Evolutionary conservation across 129 eudicot genomes (phyloP).

Genomic region (Tanacetum coccineum): DNA sequence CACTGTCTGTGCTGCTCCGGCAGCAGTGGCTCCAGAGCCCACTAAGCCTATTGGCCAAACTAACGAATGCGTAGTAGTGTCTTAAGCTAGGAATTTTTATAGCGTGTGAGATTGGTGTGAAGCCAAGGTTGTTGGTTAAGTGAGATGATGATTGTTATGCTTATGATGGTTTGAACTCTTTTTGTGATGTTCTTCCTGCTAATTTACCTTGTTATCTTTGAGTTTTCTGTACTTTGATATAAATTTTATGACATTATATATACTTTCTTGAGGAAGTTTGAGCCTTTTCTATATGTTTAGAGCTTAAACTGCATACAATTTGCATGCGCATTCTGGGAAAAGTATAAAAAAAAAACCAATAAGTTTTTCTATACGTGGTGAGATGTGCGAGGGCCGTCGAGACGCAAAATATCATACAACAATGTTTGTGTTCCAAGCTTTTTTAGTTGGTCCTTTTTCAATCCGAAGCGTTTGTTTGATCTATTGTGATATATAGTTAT

Average conservation of each 20-base stretch:
- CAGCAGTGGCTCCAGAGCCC: slow-evolving; percentile 69
- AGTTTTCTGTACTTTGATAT: slow-evolving; percentile 16
- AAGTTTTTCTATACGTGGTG: too few relatives aligned
- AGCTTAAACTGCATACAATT: neutral
- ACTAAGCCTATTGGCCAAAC: slow-evolving; percentile 18
- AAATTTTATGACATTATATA: slow-evolving; percentile 10
- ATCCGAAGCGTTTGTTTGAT: too few relatives aligned
- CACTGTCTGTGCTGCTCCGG: slow-evolving; percentile 34
- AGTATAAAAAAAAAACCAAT: neutral
- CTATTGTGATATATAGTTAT: too few relatives aligned
- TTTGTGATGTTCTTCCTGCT: slow-evolving; percentile 1
- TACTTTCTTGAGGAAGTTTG: slow-evolving; percentile 12
- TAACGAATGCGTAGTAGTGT: neutral
- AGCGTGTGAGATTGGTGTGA: neutral
- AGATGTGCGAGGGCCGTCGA: too few relatives aligned
- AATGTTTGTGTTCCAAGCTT: too few relatives aligned
- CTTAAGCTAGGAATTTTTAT: neutral
- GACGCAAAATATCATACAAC: neutral
- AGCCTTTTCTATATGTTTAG: neutral
- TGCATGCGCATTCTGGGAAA: neutral
- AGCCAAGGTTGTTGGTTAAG: slow-evolving; percentile 7
- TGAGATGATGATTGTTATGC: slow-evolving; percentile 17
- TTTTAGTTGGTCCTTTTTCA: too few relatives aligned
- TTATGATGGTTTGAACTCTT: slow-evolving; percentile 11
- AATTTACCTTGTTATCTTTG: slow-evolving; percentile 12